Evolutionary conservation across 257 asterid species (phyloP).

Genomic region (Nicotiana obtusifolia): DNA sequence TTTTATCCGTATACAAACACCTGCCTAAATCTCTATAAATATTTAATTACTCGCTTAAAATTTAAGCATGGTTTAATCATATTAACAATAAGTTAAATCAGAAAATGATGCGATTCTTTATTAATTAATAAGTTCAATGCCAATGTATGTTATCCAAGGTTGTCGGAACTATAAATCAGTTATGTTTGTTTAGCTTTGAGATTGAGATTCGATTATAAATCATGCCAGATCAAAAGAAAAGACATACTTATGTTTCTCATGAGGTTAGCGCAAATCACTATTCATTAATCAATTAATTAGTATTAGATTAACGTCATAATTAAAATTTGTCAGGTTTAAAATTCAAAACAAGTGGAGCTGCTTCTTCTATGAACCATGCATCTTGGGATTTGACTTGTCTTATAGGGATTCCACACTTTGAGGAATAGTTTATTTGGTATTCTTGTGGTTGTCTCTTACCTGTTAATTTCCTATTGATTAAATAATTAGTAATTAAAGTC

Average conservation of each 20-base stretch:
- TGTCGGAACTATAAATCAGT: slow-evolving; percentile 24
- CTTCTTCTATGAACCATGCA: not conserved
- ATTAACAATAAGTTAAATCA: not conserved
- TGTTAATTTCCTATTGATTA: not conserved
- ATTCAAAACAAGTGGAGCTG: not conserved
- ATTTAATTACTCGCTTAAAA: not conserved
- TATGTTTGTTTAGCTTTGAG: slow-evolving; percentile 5
- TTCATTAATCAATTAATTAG: slow-evolving; percentile 5
- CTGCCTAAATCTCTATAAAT: not conserved
- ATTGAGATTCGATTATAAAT: slow-evolving; percentile 18
- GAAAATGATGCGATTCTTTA: not conserved
- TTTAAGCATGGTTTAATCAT: not conserved
- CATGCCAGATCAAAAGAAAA: slow-evolving; percentile 24
- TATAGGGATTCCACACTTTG: not conserved
- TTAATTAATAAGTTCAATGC: not conserved
- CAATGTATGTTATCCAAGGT: slow-evolving; percentile 29
- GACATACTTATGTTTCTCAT: slow-evolving; percentile 32
- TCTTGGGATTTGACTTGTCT: slow-evolving; percentile 6
- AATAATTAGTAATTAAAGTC: not conserved
- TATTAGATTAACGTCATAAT: not conserved
- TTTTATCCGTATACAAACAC: no score
- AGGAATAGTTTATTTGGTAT: not conserved
- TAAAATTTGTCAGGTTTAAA: slow-evolving; percentile 4
- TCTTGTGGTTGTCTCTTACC: not conserved
- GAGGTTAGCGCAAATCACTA: slow-evolving; percentile 14